Conservation (phyloP, 1,284 basidiomycete genomes). For the Moesziomyces antarcticus region DNA sequence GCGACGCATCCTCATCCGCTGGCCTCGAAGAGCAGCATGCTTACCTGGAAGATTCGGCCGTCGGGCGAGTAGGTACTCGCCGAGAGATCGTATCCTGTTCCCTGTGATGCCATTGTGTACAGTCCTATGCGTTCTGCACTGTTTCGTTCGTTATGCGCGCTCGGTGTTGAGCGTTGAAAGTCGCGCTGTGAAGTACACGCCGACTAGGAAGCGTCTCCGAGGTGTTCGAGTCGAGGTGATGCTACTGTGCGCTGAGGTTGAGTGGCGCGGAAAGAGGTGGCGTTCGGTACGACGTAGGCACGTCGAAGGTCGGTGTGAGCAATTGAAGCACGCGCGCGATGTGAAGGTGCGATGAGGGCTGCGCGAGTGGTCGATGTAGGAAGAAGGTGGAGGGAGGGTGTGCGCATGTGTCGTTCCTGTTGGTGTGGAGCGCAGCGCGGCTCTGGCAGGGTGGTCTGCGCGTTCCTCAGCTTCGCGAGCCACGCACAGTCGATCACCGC, state of each 20-base stretch:
- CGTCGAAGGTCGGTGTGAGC: too few relatives aligned
- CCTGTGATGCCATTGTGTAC: slow-evolving; percentile 87
- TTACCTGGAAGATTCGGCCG: slow-evolving; percentile 89
- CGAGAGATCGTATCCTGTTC: slow-evolving; percentile 97
- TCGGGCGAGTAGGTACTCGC: slow-evolving; percentile 98
- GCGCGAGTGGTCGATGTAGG: neutral
- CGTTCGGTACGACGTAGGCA: too few relatives aligned
- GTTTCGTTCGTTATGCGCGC: too few relatives aligned
- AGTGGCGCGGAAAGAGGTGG: too few relatives aligned
- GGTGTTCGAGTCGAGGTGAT: too few relatives aligned
- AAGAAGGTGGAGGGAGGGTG: slow-evolving; percentile 1
- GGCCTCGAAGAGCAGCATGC: neutral
- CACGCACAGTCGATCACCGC: slow-evolving; percentile 20
- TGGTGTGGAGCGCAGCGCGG: slow-evolving; percentile 10
- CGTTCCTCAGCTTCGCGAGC: slow-evolving; percentile 13
- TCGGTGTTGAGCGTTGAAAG: neutral
- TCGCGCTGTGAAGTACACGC: neutral
- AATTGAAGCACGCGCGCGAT: too few relatives aligned
- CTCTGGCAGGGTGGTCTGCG: slow-evolving; percentile 22
- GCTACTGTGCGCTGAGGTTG: too few relatives aligned
- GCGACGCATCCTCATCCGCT: neutral
- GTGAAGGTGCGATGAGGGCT: too few relatives aligned
- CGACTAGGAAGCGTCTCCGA: too few relatives aligned
- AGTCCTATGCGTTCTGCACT: neutral
- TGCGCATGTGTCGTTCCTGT: neutral